These are phyloP conservation scores for Russula ochroleuca DNA, from an alignment of 768 basidiomycete genomes.

Conservation along the genomic window DNA sequence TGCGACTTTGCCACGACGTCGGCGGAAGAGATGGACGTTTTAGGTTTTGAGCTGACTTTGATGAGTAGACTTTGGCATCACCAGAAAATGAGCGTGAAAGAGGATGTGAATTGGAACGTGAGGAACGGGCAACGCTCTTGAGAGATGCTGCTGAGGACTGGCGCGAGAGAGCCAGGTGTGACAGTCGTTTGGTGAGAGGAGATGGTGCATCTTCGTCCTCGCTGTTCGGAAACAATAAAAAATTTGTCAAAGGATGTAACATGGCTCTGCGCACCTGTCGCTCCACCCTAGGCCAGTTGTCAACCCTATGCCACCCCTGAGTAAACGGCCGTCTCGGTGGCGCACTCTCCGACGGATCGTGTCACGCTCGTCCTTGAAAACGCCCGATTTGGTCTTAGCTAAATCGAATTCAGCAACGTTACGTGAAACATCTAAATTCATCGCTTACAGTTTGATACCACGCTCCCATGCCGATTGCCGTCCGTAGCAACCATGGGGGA, in stretches of 20 bases:
- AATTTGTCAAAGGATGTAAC: background rate
- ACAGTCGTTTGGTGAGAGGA: conserved; percentile 37
- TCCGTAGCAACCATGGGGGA: conserved; percentile 25
- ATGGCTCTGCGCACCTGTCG: conserved; percentile 34
- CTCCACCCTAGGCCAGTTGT: conserved; percentile 44
- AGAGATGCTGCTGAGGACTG: conserved; percentile 27
- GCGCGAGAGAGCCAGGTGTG: conserved; percentile 29
- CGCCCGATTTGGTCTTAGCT: conserved; percentile 36
- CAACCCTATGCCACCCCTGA: conserved; percentile 39
- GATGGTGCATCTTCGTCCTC: conserved; percentile 43
- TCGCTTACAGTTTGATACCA: conserved; percentile 31
- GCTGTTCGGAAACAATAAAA: conserved; percentile 26
- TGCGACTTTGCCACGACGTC: conserved; percentile 23
- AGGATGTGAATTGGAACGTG: conserved; percentile 26
- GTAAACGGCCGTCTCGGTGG: conserved; percentile 39
- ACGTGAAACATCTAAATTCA: conserved; percentile 1
- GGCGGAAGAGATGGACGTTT: conserved; percentile 21
- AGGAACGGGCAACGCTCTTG: conserved; percentile 4
- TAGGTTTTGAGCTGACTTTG: conserved; percentile 8
- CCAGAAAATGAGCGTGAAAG: conserved; percentile 31
- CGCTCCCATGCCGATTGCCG: conserved; percentile 29
- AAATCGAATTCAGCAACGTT: conserved; percentile 24
- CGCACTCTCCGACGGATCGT: conserved; percentile 35
- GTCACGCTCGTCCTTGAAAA: conserved; percentile 39
- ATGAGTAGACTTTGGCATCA: background rate